Percentiles rank a stretch among this genome's conserved stretches.
Conservation (phyloP, 495 filamentous ascomycete species). For the Aspergillus asperescens region DNA sequence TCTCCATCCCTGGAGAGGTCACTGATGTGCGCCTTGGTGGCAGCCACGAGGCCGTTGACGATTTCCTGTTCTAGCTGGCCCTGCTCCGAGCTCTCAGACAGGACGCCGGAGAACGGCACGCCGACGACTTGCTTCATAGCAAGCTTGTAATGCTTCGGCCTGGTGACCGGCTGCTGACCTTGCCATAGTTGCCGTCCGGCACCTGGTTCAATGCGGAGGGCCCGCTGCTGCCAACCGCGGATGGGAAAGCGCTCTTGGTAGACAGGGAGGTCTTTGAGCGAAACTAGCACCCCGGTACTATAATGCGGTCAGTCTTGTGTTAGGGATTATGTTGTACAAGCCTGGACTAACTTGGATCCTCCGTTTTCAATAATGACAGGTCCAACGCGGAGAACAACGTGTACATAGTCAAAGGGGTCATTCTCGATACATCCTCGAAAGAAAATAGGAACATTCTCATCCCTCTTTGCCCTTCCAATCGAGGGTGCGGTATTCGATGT, state of each 20-base stretch:
- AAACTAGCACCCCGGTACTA: slow-evolving; percentile 28
- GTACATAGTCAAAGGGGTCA: slow-evolving; percentile 35
- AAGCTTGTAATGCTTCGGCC: slow-evolving; percentile 32
- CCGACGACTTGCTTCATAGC: slow-evolving; percentile 42
- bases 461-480: background rate
- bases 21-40: slow-evolving; percentile 3
- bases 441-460: slow-evolving; percentile 31
- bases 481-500: background rate
- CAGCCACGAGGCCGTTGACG: slow-evolving; percentile 20
- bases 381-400: slow-evolving; percentile 39
- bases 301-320: slow-evolving; percentile 4
- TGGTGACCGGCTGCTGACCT: slow-evolving; percentile 11
- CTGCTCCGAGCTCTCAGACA: slow-evolving; percentile 11
- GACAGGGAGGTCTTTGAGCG: slow-evolving; percentile 21
- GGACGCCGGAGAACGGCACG: slow-evolving; percentile 28
- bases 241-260: slow-evolving; percentile 11
- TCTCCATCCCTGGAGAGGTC: background rate
- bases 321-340: too few species aligned
- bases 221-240: slow-evolving; percentile 3
- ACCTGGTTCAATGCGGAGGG: background rate
- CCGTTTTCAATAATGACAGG: slow-evolving; percentile 42
- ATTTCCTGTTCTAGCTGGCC: slow-evolving; percentile 14
- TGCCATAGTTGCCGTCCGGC: slow-evolving; percentile 13
- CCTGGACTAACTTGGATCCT: slow-evolving; percentile 20
- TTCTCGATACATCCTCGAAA: slow-evolving; percentile 23